A percentile compares a stretch with the other conserved stretches of the same genome.
phyloP scores from a whole-genome alignment of 805 yeast species.

The Candida nanaspora region DNA sequence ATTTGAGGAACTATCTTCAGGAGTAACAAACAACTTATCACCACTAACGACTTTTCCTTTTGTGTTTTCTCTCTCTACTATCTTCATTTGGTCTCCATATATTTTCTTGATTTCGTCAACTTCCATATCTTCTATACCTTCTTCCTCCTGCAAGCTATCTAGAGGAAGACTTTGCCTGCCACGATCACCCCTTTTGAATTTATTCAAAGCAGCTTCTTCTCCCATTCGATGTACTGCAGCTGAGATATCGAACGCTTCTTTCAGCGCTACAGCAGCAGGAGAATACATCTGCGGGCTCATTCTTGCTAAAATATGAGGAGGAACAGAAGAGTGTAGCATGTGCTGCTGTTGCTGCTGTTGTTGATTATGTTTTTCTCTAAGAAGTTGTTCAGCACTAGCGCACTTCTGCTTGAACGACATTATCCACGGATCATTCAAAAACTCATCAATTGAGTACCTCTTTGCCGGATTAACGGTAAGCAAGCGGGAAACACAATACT shows the following conservation, averaged over 20 bases:
- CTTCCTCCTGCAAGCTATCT: constrained; percentile 13
- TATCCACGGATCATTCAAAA: constrained; percentile 75
- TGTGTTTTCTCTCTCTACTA: constrained; percentile 9
- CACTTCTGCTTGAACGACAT: constrained; percentile 22
- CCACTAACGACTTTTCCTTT: constrained; percentile 12
- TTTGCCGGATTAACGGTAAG: constrained; percentile 64
- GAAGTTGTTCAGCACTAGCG: constrained; percentile 23
- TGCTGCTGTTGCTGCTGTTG: constrained; percentile 11
- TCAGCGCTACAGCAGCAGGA: constrained; percentile 52
- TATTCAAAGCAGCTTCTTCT: constrained; percentile 34
- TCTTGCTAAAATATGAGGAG: not conserved
- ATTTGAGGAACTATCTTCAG: not conserved
- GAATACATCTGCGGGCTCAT: constrained; percentile 25
- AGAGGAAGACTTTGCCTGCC: no score
- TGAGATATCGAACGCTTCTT: constrained; percentile 54
- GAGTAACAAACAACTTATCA: not conserved
- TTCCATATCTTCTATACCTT: constrained; percentile 8
- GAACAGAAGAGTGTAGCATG: not conserved
- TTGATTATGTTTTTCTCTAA: constrained; percentile 10
- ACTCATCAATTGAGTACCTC: constrained; percentile 66
- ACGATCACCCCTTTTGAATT: not conserved
- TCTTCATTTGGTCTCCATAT: constrained; percentile 2
- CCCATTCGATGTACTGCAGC: constrained; percentile 56
- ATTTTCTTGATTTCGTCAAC: constrained; percentile 7
- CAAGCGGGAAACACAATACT: constrained; percentile 57